Percentiles rank a stretch among this genome's conserved stretches.
Evolutionary conservation across 129 eudicot species (phyloP).

Genomic region (Scalesia atractyloides): DNA sequence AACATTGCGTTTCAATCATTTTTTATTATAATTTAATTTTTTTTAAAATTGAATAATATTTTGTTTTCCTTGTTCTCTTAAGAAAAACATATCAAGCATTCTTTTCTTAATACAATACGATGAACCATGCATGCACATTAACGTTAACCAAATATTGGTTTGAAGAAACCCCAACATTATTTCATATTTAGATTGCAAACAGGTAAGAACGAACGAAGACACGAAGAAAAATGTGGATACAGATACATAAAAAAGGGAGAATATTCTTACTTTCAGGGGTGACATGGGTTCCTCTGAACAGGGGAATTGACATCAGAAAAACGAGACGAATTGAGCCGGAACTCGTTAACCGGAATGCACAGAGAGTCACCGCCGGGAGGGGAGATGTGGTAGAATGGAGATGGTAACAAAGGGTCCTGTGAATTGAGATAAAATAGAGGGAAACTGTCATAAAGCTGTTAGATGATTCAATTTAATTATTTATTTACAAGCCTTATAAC

Average conservation of each 20-base stretch:
- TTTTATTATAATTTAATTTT: too few species aligned
- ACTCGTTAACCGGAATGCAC: background rate
- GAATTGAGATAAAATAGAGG: background rate
- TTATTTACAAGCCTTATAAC: background rate
- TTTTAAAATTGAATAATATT: too few species aligned
- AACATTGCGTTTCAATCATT: too few species aligned
- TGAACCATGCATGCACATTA: slow-evolving; percentile 8
- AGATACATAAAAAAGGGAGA: too few species aligned
- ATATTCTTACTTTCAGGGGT: background rate
- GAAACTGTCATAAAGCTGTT: slow-evolving; percentile 4
- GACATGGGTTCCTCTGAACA: background rate
- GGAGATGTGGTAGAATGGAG: background rate
- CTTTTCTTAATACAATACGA: too few species aligned
- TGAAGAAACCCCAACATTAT: background rate
- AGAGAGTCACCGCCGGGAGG: background rate
- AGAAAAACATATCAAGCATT: too few species aligned
- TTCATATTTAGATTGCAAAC: too few species aligned
- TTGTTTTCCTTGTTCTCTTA: too few species aligned
- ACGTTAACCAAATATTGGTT: background rate
- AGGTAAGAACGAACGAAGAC: too few species aligned
- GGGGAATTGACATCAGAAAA: background rate
- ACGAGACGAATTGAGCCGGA: background rate
- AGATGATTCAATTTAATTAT: background rate
- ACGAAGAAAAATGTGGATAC: too few species aligned
- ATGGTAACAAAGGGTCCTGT: background rate